phyloP scores from a whole-genome alignment of 805 yeast genomes.

The Wickerhamiella bombiphila region DNA sequence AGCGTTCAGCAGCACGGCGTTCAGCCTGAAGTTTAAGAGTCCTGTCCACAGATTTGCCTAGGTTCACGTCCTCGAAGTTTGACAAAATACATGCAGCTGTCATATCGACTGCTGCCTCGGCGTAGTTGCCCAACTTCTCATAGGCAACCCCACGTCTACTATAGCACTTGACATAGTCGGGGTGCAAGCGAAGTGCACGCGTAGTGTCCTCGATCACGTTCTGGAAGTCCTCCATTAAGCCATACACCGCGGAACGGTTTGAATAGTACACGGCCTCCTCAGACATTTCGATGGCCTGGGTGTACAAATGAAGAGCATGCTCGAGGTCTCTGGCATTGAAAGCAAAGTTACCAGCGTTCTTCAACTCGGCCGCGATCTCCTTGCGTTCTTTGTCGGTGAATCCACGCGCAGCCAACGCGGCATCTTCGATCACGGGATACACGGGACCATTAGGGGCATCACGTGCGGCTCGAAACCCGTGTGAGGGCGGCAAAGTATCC shows the following conservation, averaged over 20 bases:
- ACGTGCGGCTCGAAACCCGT: slow-evolving; percentile 18
- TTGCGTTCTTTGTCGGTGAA: slow-evolving; percentile 27
- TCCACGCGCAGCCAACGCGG: slow-evolving; percentile 12
- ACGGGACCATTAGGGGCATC: slow-evolving; percentile 21
- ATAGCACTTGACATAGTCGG: slow-evolving; percentile 82
- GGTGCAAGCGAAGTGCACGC: slow-evolving; percentile 69
- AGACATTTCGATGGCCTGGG: slow-evolving; percentile 61
- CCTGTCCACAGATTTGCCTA: slow-evolving; percentile 74
- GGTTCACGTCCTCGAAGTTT: slow-evolving; percentile 61
- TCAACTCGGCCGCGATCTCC: slow-evolving; percentile 51
- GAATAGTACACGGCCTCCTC: slow-evolving; percentile 83
- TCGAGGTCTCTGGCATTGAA: slow-evolving; percentile 58
- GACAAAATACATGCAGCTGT: slow-evolving; percentile 80
- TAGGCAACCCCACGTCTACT: slow-evolving; percentile 87
- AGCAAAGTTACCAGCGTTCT: slow-evolving; percentile 74
- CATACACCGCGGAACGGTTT: slow-evolving; percentile 92
- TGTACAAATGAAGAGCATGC: slow-evolving; percentile 66
- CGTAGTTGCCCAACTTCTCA: slow-evolving; percentile 62
- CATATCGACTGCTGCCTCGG: slow-evolving; percentile 80
- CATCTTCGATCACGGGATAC: slow-evolving; percentile 23
- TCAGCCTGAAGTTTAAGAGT: slow-evolving; percentile 70
- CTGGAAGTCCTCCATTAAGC: slow-evolving; percentile 63
- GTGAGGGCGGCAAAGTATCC: slow-evolving; percentile 11
- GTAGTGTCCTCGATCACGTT: slow-evolving; percentile 82
- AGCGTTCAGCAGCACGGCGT: slow-evolving; percentile 37